Conservation (phyloP, 805 yeast genomes). For the Ogataea paradorogensis region DNA sequence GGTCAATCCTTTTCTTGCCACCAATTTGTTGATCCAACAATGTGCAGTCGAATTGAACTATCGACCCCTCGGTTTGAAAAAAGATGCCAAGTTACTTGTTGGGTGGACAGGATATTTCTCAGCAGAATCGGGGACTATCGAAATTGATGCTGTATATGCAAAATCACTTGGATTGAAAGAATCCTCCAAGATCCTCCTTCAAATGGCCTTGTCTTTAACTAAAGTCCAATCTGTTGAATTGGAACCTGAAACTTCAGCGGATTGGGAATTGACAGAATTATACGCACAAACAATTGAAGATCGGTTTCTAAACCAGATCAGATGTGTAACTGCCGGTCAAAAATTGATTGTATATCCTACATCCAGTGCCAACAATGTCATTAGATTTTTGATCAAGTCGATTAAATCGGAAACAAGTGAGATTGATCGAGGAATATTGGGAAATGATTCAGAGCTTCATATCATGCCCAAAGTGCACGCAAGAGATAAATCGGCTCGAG, state of each 20-base stretch:
- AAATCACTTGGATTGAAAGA: conserved; percentile 45
- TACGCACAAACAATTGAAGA: conserved; percentile 77
- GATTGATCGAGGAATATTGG: conserved; percentile 39
- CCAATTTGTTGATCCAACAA: conserved; percentile 38
- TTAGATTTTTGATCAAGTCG: conserved; percentile 52
- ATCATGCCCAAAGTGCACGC: conserved; percentile 65
- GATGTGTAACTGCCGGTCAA: conserved; percentile 65
- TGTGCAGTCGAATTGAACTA: conserved; percentile 34
- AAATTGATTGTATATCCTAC: conserved; percentile 68
- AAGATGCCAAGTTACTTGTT: conserved; percentile 18
- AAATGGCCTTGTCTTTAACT: conserved; percentile 47
- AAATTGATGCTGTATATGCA: conserved; percentile 70
- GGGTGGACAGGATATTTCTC: conserved; percentile 35
- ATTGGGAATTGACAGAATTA: conserved; percentile 88
- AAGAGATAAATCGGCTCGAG: conserved; percentile 10
- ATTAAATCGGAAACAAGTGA: conserved; percentile 34
- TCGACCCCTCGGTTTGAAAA: conserved; percentile 12
- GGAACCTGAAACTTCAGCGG: conserved; percentile 74
- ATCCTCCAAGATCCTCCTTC: conserved; percentile 38
- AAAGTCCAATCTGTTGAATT: conserved; percentile 61
- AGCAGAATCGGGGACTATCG: conserved; percentile 34
- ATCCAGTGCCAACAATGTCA: conserved; percentile 54
- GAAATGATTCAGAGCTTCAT: conserved; percentile 36
- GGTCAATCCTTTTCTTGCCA: conserved; percentile 37
- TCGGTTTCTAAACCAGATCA: conserved; percentile 70